Percentiles rank a stretch among this genome's conserved stretches.
Evolutionary conservation across 116 monocot species (phyloP).

Genomic region (Phalaenopsis hybrid): DNA sequence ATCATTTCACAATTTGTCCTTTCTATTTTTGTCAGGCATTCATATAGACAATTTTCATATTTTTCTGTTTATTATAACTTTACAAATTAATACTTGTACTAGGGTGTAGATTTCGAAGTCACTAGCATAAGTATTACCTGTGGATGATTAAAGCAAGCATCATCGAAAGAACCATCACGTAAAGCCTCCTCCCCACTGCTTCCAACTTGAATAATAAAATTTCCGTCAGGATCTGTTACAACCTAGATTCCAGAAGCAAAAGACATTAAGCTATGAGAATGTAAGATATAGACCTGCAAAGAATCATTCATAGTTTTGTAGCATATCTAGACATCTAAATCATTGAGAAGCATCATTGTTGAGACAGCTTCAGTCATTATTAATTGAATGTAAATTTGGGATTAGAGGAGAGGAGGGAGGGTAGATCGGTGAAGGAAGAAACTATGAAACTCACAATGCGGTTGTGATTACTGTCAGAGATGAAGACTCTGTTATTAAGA

Average conservation of each 20-base stretch:
- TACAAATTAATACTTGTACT: not conserved
- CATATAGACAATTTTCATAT: not conserved
- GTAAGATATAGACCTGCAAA: not conserved
- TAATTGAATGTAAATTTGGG: not conserved
- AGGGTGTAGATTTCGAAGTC: not conserved
- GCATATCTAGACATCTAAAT: not conserved
- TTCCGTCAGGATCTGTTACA: conserved; percentile 76
- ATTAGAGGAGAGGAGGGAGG: not conserved
- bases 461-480: conserved; percentile 98
- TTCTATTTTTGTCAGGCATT: not conserved
- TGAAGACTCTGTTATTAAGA: conserved; percentile 76
- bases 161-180: conserved; percentile 71
- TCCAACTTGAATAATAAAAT: conserved; percentile 80
- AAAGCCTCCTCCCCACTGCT: conserved; percentile 80
- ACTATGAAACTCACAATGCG: conserved; percentile 65
- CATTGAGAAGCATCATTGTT: not conserved
- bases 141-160: conserved; percentile 75
- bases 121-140: conserved; percentile 38
- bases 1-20: not conserved
- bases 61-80: not conserved
- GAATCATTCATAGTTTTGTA: no score
- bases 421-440: not conserved
- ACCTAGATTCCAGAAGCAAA: conserved; percentile 38
- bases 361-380: not conserved
- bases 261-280: not conserved